Evolutionary conservation across 805 yeast genomes (phyloP), one percentile per base, ranked within the genome.

Genomic region (Teunomyces panamensis): DNA sequence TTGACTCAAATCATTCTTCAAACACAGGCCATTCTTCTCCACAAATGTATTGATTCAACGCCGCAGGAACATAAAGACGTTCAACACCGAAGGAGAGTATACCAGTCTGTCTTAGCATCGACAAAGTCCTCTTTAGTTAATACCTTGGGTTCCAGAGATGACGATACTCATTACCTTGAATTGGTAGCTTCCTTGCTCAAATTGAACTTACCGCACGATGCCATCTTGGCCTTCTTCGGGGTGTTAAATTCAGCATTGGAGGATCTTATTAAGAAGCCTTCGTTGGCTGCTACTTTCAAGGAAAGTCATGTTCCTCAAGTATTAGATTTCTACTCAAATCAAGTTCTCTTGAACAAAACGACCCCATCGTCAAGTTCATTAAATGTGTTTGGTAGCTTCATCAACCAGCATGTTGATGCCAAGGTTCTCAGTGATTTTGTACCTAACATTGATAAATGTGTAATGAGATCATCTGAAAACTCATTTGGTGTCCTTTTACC

Each of bases 381-480:
- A 59, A 50, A 52, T n/a, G 52, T 63, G 16, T 69, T 83, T 43
- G 73, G 71, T n/a, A 62, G 67, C 5, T 79, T 80, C 53, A 62
- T 82, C 20, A 56, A 60, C 13, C 74, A 75, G 30, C 75, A 70
- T 52, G 57, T 83, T 11, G 60, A 65, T 3, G 62, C 59, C 16
- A 41, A 39, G 27, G 24, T 20, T 17, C 30, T 48, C 4, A 51
- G 64, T 1, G 45, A 53, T 5, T 57, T 86, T 13, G 64, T 81
- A 5, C 89, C 95, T 1, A 74, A 78, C 14, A 57, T 91, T 43
- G 91, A 87, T 57, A 89, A 86, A 60, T 79, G 91, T 0, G 73
- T 85, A 43, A 71, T 91, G 53, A 79, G 96, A 63, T 81, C 95
- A 2, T 85, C 96, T 0, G 97, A 89, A 58, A 64, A 71, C 33